Evolutionary conservation across 768 basidiomycete species (phyloP), one percentile per base, ranked within the genome.

Genomic region (Macrocybe gigantea): DNA sequence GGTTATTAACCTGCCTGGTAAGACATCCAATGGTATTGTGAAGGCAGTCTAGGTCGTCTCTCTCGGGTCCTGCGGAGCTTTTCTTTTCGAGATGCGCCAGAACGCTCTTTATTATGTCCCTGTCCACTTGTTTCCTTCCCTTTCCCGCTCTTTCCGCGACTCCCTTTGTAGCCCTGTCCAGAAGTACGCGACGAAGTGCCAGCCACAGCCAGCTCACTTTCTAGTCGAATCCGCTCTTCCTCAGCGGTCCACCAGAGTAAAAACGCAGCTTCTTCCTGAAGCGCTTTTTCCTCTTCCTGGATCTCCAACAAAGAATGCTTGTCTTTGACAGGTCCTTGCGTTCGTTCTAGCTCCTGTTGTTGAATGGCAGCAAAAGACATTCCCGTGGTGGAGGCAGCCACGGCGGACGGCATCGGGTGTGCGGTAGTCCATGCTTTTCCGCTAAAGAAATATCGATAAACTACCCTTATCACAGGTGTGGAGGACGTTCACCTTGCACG

Each of bases 191-290:
- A 32, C 41, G 29, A 22, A 22, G 22, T 22, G 22, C 22, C 41
- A 15, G 42, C 44, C 29, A 49, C 43, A 31, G 45, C 50, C 15
- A 52, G 14, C 44, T 56, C 45, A 15, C 41, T 44, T 45, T 86
- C 83, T 33, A 68, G 53, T 53, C 66, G 73, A n/a, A 88, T 62
- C 11, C 87, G 72, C 56, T 78, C 81, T 62, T 92, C 89, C 63
- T 95, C 93, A 6, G 74, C 82, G 1, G 79, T 71, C 91, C 93
- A 96, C 93, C 93, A 96, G 55, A 70, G 77, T 62, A 94, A 62
- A 60, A 96, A 97, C 50, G 88, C 88, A 3, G 71, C 80, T 64
- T 94, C 91, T 42, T 72, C 75, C 51, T 75, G 79, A 29, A 73
- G 72, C 37, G 75, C 78, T 33, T 67, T 69, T 60, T 93, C 91